A percentile compares a stretch with the other conserved stretches of the same genome.
Conservation (phyloP, 768 basidiomycete species). For the Cantharellus anzutake region DNA sequence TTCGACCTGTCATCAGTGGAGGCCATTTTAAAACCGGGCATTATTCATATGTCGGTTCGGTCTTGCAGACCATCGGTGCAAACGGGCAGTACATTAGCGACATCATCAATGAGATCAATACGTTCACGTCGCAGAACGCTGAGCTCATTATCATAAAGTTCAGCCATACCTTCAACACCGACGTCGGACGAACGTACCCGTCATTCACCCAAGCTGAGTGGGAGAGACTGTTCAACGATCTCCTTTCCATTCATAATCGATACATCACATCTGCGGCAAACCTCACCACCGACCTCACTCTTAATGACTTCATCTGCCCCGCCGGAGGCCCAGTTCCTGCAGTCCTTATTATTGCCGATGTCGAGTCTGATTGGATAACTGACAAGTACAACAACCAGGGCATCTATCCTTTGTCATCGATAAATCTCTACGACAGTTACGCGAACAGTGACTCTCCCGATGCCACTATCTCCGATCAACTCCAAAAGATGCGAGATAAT, state of each 20-base stretch:
- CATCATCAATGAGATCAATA: slow-evolving; percentile 5
- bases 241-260: neutral
- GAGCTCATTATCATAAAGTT: slow-evolving; percentile 5
- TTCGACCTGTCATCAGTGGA: slow-evolving; percentile 1
- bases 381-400: too few species aligned
- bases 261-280: neutral
- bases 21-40: slow-evolving; percentile 1
- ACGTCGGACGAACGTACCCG: neutral
- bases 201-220: slow-evolving; percentile 4
- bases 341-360: too few species aligned
- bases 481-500: too few species aligned
- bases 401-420: too few species aligned
- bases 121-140: neutral
- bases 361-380: too few species aligned
- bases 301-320: too few species aligned
- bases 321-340: too few species aligned
- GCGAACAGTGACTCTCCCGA: too few species aligned
- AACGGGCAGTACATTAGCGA: slow-evolving; percentile 3
- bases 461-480: too few species aligned
- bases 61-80: neutral
- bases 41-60: neutral
- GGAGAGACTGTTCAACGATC: neutral
- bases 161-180: slow-evolving; percentile 2
- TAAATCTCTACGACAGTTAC: too few species aligned
- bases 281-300: too few species aligned